Evolutionary conservation across 129 eudicot genomes (phyloP).

Genomic region (Chrysanthemum makinoi): DNA sequence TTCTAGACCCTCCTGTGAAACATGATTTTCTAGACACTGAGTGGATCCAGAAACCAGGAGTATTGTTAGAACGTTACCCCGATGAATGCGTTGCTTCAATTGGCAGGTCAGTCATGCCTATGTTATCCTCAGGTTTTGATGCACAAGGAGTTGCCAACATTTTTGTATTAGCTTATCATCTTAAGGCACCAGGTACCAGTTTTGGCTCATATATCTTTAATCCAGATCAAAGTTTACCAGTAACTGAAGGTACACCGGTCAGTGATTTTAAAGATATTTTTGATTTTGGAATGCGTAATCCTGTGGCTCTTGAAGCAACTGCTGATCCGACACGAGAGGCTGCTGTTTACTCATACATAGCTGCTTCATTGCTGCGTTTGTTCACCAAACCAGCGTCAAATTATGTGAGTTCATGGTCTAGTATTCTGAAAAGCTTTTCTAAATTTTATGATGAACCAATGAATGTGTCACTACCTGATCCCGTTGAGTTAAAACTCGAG

Average conservation of each 20-base stretch:
- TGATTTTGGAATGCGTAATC: no score
- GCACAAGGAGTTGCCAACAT: not conserved
- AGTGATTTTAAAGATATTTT: not conserved
- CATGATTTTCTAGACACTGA: not conserved
- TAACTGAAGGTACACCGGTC: not conserved
- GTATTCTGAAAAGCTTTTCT: not conserved
- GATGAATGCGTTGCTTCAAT: slow-evolving; percentile 3
- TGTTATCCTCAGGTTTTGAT: slow-evolving; percentile 1
- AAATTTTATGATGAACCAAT: slow-evolving; percentile 2
- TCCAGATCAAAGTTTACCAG: not conserved
- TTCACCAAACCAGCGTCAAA: not conserved
- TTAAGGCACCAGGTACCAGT: slow-evolving; percentile 12
- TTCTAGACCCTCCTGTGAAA: not conserved
- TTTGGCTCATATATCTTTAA: slow-evolving; percentile 1
- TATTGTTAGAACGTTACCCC: not conserved
- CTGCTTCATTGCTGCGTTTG: slow-evolving; percentile 4
- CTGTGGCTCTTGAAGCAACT: not conserved
- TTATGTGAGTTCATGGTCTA: not conserved
- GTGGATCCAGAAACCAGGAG: slow-evolving; percentile 1
- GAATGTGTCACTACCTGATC: not conserved
- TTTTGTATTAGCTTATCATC: slow-evolving; percentile 12
- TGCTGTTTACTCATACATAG: slow-evolving; percentile 3
- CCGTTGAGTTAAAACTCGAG: not conserved
- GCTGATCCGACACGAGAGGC: slow-evolving; percentile 12
- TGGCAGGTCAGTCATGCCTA: not conserved